Percentiles rank a stretch among this genome's conserved stretches.
Conservation (phyloP, 805 yeast species). For the Wickerhamomyces bisporus region DNA sequence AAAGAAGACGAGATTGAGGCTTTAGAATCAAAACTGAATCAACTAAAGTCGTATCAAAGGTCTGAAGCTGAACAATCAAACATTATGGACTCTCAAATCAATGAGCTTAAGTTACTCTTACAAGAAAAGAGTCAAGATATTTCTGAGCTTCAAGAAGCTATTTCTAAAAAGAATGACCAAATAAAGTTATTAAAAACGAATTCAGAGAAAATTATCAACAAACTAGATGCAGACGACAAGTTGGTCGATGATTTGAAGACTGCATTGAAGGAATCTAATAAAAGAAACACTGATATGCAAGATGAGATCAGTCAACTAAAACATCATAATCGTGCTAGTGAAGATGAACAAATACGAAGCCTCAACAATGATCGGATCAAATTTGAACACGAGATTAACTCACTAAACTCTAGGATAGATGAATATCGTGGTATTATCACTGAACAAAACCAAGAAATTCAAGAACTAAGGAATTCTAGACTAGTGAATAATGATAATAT, state of each 20-base stretch:
- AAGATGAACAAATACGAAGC: slow-evolving; percentile 7
- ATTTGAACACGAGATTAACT: slow-evolving; percentile 13
- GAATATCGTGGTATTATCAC: slow-evolving; percentile 19
- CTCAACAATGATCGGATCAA: no score
- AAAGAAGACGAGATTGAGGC: slow-evolving; percentile 13
- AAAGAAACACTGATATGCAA: slow-evolving; percentile 1
- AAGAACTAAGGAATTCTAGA: slow-evolving; percentile 1
- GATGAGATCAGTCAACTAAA: slow-evolving; percentile 8
- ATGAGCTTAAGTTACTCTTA: slow-evolving; percentile 11
- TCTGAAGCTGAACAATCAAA: slow-evolving; percentile 3
- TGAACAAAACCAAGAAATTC: slow-evolving; percentile 18
- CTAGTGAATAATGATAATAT: background rate
- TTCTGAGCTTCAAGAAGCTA: slow-evolving; percentile 9
- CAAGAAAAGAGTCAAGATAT: slow-evolving; percentile 11
- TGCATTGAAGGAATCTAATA: slow-evolving; percentile 2
- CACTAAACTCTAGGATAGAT: slow-evolving; percentile 10
- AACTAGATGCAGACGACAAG: slow-evolving; percentile 2
- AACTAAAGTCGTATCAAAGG: slow-evolving; percentile 8
- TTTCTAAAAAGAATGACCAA: slow-evolving; percentile 2
- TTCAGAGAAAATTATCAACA: background rate
- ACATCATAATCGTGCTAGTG: slow-evolving; percentile 5
- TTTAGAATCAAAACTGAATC: slow-evolving; percentile 12
- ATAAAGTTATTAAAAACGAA: slow-evolving; percentile 1
- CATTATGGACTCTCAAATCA: slow-evolving; percentile 10
- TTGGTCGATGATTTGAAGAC: slow-evolving; percentile 1